Conservation (phyloP, 345 rosid species). For the Moricandia moricandioides region DNA sequence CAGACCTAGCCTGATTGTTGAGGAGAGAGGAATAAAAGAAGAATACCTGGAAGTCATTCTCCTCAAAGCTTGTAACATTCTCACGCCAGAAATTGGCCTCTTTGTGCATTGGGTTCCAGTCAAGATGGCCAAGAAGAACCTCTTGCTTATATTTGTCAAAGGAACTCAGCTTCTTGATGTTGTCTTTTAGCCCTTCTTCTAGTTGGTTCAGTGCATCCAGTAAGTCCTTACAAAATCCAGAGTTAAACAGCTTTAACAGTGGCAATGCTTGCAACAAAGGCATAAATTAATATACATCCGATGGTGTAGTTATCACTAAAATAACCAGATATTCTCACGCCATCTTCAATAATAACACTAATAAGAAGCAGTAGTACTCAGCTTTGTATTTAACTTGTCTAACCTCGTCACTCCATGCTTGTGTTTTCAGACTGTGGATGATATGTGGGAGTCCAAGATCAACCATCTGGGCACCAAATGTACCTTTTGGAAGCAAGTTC, state of each 20-base stretch:
- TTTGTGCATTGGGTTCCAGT: slow-evolving; percentile 99
- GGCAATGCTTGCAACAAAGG: neutral
- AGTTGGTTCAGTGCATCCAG: slow-evolving; percentile 80
- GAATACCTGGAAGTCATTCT: slow-evolving; percentile 90
- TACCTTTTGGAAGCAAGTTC: slow-evolving; percentile 82
- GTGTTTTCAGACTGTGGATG: slow-evolving; percentile 82
- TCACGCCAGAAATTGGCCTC: slow-evolving; percentile 94
- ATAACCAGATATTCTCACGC: neutral
- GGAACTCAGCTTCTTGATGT: slow-evolving; percentile 84
- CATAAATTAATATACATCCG: neutral
- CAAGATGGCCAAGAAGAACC: slow-evolving; percentile 92
- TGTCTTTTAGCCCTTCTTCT: slow-evolving; percentile 78
- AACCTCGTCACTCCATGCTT: slow-evolving; percentile 99
- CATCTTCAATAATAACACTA: slow-evolving; percentile 1
- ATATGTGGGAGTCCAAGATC: slow-evolving; percentile 91
- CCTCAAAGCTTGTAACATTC: slow-evolving; percentile 76
- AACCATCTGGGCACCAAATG: slow-evolving; percentile 95
- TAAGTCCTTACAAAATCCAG: slow-evolving; percentile 54
- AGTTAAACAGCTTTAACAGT: neutral
- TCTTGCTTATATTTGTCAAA: slow-evolving; percentile 95
- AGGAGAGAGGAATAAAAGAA: neutral
- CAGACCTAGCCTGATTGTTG: neutral
- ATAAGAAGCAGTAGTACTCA: neutral
- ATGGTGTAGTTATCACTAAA: neutral
- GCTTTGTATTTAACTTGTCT: slow-evolving; percentile 31